These are phyloP conservation scores for Erysimum pusillum DNA, from an alignment of 441 rosid species.

Conservation along the genomic window DNA sequence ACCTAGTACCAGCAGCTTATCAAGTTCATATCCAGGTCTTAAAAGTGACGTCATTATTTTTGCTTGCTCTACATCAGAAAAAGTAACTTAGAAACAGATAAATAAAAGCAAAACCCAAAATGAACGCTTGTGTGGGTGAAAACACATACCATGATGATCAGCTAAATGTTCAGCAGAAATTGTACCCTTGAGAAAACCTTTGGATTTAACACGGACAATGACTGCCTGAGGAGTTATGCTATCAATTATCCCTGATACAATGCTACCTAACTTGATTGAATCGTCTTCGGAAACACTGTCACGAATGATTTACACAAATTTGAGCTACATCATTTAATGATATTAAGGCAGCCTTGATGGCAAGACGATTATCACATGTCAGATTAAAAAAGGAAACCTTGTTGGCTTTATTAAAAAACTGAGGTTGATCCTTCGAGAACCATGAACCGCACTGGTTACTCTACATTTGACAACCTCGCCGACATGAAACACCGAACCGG, in stretches of 20 bases:
- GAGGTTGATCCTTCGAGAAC: constrained; percentile 80
- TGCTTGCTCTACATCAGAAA: constrained; percentile 72
- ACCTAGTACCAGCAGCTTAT: constrained; percentile 91
- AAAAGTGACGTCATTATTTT: constrained; percentile 67
- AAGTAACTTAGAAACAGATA: constrained; percentile 44
- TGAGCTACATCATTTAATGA: constrained; percentile 31
- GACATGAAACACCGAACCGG: constrained; percentile 75
- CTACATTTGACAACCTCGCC: constrained; percentile 99
- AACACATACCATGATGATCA: constrained; percentile 83
- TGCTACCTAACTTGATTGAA: constrained; percentile 79
- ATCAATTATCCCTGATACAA: constrained; percentile 87
- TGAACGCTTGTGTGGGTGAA: constrained; percentile 22
- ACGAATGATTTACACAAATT: constrained; percentile 31
- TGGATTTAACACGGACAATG: constrained; percentile 67
- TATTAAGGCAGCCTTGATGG: constrained; percentile 19
- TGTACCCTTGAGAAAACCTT: constrained; percentile 75
- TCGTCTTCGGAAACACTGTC: constrained; percentile 83
- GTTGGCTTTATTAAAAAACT: constrained; percentile 83
- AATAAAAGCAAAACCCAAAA: constrained; percentile 22
- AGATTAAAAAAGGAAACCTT: constrained; percentile 59
- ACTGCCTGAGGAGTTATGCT: constrained; percentile 68
- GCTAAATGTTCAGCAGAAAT: constrained; percentile 86
- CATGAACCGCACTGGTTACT: constrained; percentile 70
- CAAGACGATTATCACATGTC: constrained; percentile 19
- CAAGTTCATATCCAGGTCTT: constrained; percentile 90